Conservation (phyloP, 2,329 filamentous ascomycete genomes). For the Microsporum canis region DNA sequence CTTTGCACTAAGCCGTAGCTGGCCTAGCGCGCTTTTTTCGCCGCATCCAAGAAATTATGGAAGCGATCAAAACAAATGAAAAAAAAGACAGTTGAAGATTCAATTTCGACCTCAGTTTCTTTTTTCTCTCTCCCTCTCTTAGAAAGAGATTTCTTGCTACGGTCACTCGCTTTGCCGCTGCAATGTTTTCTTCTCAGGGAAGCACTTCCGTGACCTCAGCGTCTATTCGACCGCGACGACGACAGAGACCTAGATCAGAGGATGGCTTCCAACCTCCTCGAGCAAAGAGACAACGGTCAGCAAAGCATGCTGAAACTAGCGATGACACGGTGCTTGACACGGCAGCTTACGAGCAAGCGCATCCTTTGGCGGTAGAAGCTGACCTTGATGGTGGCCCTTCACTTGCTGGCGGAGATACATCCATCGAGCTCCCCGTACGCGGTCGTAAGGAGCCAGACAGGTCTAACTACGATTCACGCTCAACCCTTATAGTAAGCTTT, state of each 20-base stretch:
- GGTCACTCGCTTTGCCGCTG: background rate
- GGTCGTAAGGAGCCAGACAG: background rate
- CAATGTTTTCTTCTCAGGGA: slow-evolving; percentile 1
- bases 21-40: background rate
- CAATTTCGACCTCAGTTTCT: background rate
- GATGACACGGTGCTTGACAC: slow-evolving; percentile 13
- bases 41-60: background rate
- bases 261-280: slow-evolving; percentile 31
- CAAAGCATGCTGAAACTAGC: slow-evolving; percentile 10
- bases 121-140: background rate
- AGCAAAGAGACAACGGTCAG: slow-evolving; percentile 39
- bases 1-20: background rate
- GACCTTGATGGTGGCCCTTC: background rate
- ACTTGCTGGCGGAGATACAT: slow-evolving; percentile 3
- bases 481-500: background rate
- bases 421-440: slow-evolving; percentile 9
- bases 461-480: background rate
- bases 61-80: background rate
- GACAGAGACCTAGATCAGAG: slow-evolving; percentile 34
- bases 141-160: background rate
- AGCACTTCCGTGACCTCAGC: slow-evolving; percentile 9
- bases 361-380: slow-evolving; percentile 6
- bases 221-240: slow-evolving; percentile 21
- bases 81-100: background rate
- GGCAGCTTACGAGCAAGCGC: slow-evolving; percentile 15